Evolutionary conservation across 495 filamentous ascomycete genomes (phyloP), one percentile per base, ranked within the genome.

Genomic region (Sordaria brevicollis): DNA sequence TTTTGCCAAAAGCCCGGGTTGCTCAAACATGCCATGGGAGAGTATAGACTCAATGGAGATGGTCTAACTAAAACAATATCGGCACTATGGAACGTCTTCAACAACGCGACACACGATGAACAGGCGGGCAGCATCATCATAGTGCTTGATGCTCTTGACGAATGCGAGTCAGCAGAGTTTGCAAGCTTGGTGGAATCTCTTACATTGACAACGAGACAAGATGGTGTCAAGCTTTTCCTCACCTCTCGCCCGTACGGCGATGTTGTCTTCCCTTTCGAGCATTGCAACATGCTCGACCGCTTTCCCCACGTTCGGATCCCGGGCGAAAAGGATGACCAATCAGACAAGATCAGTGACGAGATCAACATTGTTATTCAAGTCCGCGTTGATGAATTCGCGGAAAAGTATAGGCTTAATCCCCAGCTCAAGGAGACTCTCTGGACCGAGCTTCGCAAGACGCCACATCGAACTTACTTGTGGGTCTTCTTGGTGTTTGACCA

Each of bases 391-490:
- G 0, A 29, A 29, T 57, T 57, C 5, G 49, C 2, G 29, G 0
- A 1, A 0, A 7, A 2, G 10, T 3, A 57, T 1, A 0, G 2
- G 29, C 43, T 54, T 2, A 7, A 29, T 0, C 10, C 6, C 7
- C 49, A 29, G 29, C 21, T 57, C 2, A 29, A 7, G 11, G 5
- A 57, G 0, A 29, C 49, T 1, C 21, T 57, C 0, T 57, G 1
- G 49, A n/a, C 4, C 0, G 21, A 29, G 0, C 43, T 54, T 0
- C 0, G 0, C 21, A 15, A 1, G 43, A 54, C 43, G 0, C 0
- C 1, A 2, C 49, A 57, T 57, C 21, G 49, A 0, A 57, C 49
- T 1, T 57, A 57, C 2, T 2, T 57, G 0, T 57, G 49, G 49
- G 21, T 57, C 2, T 57, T 2, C 2, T 5, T 57, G 0, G 21